These are phyloP conservation scores for Trichoderma asperellum DNA, from an alignment of 2,329 filamentous ascomycete genomes.

Conservation along the genomic window DNA sequence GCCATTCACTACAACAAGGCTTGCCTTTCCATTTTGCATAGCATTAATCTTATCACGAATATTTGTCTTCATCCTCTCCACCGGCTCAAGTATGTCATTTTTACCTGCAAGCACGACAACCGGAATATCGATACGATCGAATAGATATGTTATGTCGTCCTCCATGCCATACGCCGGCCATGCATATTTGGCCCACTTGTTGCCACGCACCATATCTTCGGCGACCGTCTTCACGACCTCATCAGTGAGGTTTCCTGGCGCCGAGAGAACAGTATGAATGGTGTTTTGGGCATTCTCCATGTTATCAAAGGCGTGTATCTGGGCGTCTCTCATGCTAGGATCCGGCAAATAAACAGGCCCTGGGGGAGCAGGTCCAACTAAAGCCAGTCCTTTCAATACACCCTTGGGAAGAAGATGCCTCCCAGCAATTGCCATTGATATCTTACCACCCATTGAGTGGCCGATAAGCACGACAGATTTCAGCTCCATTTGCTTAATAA, in stretches of 20 bases:
- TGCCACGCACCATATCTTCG: slow-evolving; percentile 6
- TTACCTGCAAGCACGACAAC: neutral
- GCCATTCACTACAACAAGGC: neutral
- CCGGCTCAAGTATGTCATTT: neutral
- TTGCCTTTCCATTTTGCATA: neutral
- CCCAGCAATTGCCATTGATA: neutral
- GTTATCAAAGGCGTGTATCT: neutral
- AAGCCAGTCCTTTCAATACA: neutral
- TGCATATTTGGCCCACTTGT: neutral
- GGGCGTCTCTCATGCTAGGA: neutral
- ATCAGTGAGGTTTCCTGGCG: neutral
- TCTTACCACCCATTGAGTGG: neutral
- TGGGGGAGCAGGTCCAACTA: neutral
- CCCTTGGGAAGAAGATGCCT: neutral
- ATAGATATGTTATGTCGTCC: neutral
- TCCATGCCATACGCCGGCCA: slow-evolving; percentile 6
- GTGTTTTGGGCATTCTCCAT: neutral
- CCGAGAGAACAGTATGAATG: neutral
- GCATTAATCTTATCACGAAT: neutral
- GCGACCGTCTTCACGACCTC: neutral
- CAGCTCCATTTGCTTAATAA: neutral
- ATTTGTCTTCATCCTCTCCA: neutral
- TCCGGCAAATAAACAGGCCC: neutral
- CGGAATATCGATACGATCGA: neutral
- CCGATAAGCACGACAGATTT: neutral